Base-by-base conservation (phyloP, 192 early-diverging fungal species). In the Linnemannia schmuckeri region DNA sequence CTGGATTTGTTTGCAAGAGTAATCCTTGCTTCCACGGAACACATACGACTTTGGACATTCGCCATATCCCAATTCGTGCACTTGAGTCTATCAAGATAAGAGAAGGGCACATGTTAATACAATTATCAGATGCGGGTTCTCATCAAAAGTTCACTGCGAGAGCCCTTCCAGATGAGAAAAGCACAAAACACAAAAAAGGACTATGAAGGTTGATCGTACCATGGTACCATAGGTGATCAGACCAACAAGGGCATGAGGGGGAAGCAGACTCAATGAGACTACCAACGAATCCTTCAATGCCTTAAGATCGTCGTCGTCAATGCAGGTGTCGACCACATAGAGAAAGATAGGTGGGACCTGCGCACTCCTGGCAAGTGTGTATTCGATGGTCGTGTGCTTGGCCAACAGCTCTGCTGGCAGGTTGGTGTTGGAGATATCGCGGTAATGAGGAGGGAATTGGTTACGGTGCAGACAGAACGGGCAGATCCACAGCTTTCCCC, bases 41-140 rank as follows among this genome's bases (percentile, higher is more conserved):
- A 99, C 97, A 89, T 97, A 97, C 44, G 97, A 98, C 87, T 99
- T 99, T 73, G 97, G 97, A 81, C 98, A 99, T 49, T 99, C 98
- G 63, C 92, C 91, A 88, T 97, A 97, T 37, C 97, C 98, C 27
- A 99, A 91, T 90, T 99, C 98, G 89, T 99, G 97, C 71, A 99
- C 95, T 91, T 99, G 98, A 71, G 95, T 91, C 96, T 95, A 88
- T n/a, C 63, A 18, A 37, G 4, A 35, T 24, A 24, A 24, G 6
- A 10, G 20, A 66, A 47, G 33, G 37, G 35, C 41, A 70, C 66
- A 57, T 61, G 41, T 70, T 27, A 47, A 71, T 44, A 46, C 44
- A 1, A 15, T 66, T 35, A 66, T 40, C 37, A 41, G 42, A 66
- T 66, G 8, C 27, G 42, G n/a, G 6, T 15, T 37, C 18, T 54